Conservation (phyloP, 228 moss, liverwort and hornwort genomes). For the Sphagnum magellanicum region DNA sequence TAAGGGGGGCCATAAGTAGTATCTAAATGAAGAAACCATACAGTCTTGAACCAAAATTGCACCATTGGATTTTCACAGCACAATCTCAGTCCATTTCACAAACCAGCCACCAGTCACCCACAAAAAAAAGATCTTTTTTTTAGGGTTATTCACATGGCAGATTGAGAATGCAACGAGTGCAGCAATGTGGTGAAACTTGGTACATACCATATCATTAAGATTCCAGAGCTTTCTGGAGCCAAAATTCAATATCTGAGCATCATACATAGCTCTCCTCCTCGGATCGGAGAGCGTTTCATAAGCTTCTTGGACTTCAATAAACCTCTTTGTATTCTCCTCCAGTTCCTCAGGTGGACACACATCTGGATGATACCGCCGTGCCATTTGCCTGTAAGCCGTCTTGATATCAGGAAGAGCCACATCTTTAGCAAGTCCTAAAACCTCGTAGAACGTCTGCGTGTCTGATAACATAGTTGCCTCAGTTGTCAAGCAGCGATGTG, state of each 20-base stretch:
- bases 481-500: background rate
- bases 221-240: conserved; percentile 2
- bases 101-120: too few species aligned
- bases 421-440: conserved; percentile 4
- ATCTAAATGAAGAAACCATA: too few species aligned
- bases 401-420: conserved; percentile 9
- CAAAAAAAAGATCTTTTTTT: too few species aligned
- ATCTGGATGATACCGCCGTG: conserved; percentile 3
- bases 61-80: too few species aligned
- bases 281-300: conserved; percentile 9
- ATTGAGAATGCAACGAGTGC: too few species aligned
- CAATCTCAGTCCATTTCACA: too few species aligned
- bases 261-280: conserved; percentile 3
- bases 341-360: conserved; percentile 3
- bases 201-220: background rate
- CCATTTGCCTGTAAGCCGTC: conserved; percentile 8
- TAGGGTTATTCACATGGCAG: too few species aligned
- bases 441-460: conserved; percentile 2
- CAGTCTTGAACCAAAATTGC: too few species aligned
- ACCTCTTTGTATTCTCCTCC: conserved; percentile 2
- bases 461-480: background rate
- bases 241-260: conserved; percentile 3
- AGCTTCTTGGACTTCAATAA: conserved; percentile 8
- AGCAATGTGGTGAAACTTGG: background rate
- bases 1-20: too few species aligned